Base-by-base conservation (phyloP, 768 basidiomycete genomes). In the Trametes maxima region DNA sequence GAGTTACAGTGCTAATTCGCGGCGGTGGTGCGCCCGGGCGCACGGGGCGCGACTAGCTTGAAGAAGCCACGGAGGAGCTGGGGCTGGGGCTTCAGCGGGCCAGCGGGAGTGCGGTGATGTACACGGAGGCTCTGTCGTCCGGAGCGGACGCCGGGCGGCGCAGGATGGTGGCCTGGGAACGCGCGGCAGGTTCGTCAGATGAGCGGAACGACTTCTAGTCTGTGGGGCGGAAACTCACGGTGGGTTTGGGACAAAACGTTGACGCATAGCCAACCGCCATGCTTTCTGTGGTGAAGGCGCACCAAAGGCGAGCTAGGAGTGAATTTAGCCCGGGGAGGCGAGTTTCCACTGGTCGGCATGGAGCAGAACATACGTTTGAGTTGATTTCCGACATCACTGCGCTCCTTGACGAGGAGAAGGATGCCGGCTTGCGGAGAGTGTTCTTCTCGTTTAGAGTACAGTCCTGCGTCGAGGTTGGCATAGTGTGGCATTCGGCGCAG, bases 181-280 rank as follows among this genome's bases (percentile, higher is more conserved):
- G 42, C 19, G 5, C 43, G 33, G n/a, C 45, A 11, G 11, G 24
- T 12, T 22, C 40, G 57, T 56, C 52, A 37, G 57, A 54, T 54
- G 54, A 56, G 36, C 40, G n/a, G 16, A 36, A 3, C 28, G 28
- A 28, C 37, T 54, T 48, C 35, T 22, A 47, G 47, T 49, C 44
- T 14, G 2, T 25, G 42, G 43, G 33, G 19, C 19, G 28, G 35
- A 19, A 25, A 46, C 69, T 39, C 72, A 88, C 92, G 80, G 85
- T 86, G 24, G 87, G 84, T 65, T 78, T 82, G 17, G 79, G 77
- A 54, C 79, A 74, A 43, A 68, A 67, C 36, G 84, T 79, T 17
- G 87, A 85, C 17, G 82, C 83, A 66, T 87, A 91, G 33, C 82
- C 90, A 55, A 93, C 77, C 0, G 91, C 89, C 90, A 94, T 92